These are phyloP conservation scores for Suillus paluster DNA, from an alignment of 768 basidiomycete species.

Conservation along the genomic window DNA sequence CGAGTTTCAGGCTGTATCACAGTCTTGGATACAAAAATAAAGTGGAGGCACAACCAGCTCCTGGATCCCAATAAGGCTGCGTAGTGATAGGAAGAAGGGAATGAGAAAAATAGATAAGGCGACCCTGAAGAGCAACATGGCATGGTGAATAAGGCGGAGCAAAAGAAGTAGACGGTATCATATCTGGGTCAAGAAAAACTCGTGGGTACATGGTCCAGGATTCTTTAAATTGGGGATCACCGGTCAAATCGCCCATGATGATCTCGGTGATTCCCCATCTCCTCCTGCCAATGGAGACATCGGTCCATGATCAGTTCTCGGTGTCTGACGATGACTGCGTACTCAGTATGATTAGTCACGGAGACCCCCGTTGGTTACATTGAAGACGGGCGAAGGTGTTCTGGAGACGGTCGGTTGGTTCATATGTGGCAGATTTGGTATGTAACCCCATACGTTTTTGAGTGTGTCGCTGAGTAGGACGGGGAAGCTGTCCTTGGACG, in stretches of 20 bases:
- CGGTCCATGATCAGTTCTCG: conserved; percentile 1
- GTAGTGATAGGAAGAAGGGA: not conserved
- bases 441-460: no score
- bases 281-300: conserved; percentile 5
- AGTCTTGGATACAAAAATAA: conserved; percentile 2
- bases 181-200: not conserved
- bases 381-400: not conserved
- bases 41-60: not conserved
- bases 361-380: not conserved
- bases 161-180: not conserved
- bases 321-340: conserved; percentile 7
- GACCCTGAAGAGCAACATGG: not conserved
- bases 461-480: conserved; percentile 2
- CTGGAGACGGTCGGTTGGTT: conserved; percentile 2
- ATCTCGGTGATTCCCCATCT: conserved; percentile 9
- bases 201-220: conserved; percentile 2
- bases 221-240: conserved; percentile 10
- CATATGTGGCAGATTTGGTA: not conserved
- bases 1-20: not conserved
- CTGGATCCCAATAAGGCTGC: not conserved
- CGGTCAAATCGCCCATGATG: conserved; percentile 8
- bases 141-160: not conserved
- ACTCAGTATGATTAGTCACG: conserved; percentile 1
- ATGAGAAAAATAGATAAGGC: conserved; percentile 2
- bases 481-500: conserved; percentile 1